Evolutionary conservation across 2,329 filamentous ascomycete genomes (phyloP).

Genomic region (Thielaviopsis musarum): DNA sequence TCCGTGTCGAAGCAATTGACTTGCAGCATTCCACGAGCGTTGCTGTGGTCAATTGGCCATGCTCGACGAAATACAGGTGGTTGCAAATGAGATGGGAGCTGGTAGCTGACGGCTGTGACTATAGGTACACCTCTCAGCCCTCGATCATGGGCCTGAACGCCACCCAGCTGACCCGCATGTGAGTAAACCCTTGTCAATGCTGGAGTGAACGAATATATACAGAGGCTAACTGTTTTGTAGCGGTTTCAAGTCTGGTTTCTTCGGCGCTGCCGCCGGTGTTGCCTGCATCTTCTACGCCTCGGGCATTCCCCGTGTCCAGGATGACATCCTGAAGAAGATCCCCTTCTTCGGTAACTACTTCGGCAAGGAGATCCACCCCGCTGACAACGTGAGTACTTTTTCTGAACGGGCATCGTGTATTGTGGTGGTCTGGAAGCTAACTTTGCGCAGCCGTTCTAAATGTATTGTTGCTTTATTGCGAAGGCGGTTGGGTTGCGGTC

Average conservation of each 20-base stretch:
- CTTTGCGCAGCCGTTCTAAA: constrained; percentile 10
- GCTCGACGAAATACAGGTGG: background rate
- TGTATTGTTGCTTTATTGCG: background rate
- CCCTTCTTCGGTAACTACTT: background rate
- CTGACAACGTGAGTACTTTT: constrained; percentile 11
- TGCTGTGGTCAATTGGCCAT: background rate
- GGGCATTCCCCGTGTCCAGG: constrained; percentile 42
- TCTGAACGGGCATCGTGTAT: background rate
- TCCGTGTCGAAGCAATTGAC: too few species aligned
- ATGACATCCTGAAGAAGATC: constrained; percentile 40
- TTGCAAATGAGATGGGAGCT: constrained; percentile 1
- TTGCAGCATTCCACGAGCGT: too few species aligned
- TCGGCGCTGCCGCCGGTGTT: constrained; percentile 40
- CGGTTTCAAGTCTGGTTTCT: constrained; percentile 33
- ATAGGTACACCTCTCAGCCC: constrained; percentile 42
- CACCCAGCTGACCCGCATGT: constrained; percentile 32
- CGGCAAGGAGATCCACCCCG: constrained; percentile 11
- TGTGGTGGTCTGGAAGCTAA: background rate
- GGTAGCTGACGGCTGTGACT: constrained; percentile 17
- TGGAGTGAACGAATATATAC: too few species aligned
- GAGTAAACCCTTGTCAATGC: constrained; percentile 20
- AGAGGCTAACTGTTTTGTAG: constrained; percentile 19
- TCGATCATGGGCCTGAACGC: constrained; percentile 36
- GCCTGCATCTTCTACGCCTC: constrained; percentile 43
- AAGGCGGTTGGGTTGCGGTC: background rate